These are phyloP conservation scores for Lactarius hatsudake DNA, from an alignment of 768 basidiomycete genomes.

Conservation along the genomic window DNA sequence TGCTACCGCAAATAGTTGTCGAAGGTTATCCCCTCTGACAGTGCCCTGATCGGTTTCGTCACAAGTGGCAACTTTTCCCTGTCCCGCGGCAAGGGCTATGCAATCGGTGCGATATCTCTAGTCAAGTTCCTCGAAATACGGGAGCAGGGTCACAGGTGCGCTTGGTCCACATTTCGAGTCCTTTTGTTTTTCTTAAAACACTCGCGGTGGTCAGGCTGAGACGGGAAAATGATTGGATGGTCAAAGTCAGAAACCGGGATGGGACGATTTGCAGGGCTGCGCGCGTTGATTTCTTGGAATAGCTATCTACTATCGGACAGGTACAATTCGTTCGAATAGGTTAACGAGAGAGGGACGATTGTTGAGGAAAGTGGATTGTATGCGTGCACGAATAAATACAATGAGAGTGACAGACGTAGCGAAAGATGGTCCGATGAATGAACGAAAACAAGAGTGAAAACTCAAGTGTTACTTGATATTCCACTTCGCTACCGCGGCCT, in stretches of 20 bases:
- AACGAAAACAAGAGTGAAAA: not conserved
- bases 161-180: not conserved
- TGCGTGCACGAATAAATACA: constrained; percentile 19
- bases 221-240: constrained; percentile 38
- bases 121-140: constrained; percentile 48
- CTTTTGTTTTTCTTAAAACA: not conserved
- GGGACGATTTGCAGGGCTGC: constrained; percentile 32
- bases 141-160: constrained; percentile 47
- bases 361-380: not conserved
- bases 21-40: constrained; percentile 40
- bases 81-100: constrained; percentile 71
- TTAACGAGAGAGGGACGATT: constrained; percentile 7
- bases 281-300: constrained; percentile 21
- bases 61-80: constrained; percentile 85
- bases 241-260: constrained; percentile 64
- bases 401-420: constrained; percentile 6
- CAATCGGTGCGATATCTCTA: constrained; percentile 70
- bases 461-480: constrained; percentile 33
- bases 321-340: constrained; percentile 14
- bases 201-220: constrained; percentile 5
- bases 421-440: not conserved
- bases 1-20: constrained; percentile 41
- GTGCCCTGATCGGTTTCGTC: constrained; percentile 71
- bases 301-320: constrained; percentile 12
- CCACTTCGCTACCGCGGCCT: constrained; percentile 76